A percentile compares a stretch with the other conserved stretches of the same genome.
Conservation (phyloP, 176 grass and related monocot species). For the Areca catechu region DNA sequence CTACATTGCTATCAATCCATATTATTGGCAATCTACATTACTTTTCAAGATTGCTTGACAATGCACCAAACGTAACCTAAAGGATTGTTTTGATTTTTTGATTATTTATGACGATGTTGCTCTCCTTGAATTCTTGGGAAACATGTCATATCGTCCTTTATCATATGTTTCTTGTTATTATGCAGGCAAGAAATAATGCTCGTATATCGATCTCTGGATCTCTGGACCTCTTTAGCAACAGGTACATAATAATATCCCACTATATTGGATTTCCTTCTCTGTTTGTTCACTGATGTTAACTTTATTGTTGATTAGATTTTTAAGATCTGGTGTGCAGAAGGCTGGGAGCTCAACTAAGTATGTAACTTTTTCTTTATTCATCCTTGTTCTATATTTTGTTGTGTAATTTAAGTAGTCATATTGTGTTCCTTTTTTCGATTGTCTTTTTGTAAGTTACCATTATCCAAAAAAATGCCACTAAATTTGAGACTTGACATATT, state of each 20-base stretch:
- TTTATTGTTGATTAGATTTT: slow-evolving; percentile 39
- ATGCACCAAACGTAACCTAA: too few relatives aligned
- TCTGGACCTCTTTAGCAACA: slow-evolving; percentile 82
- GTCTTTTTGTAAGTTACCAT: too few relatives aligned
- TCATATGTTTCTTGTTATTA: background rate
- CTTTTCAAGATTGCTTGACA: too few relatives aligned
- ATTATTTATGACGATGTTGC: too few relatives aligned
- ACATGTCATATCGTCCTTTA: background rate
- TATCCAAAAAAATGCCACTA: too few relatives aligned
- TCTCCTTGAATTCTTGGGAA: background rate
- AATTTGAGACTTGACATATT: too few relatives aligned
- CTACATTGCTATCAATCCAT: too few relatives aligned
- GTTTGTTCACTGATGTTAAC: background rate
- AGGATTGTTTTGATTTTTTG: too few relatives aligned
- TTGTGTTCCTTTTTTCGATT: too few relatives aligned
- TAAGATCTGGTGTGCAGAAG: slow-evolving; percentile 76
- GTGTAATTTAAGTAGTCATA: too few relatives aligned
- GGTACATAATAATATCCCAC: slow-evolving; percentile 25
- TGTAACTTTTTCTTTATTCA: slow-evolving; percentile 9
- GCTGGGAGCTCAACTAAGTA: slow-evolving; percentile 59
- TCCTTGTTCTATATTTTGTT: too few relatives aligned
- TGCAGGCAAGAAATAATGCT: slow-evolving; percentile 93
- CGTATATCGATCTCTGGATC: slow-evolving; percentile 81
- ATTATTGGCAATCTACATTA: too few relatives aligned
- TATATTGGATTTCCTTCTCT: background rate